These are phyloP conservation scores for Mycena citricolor DNA, from an alignment of 1,284 basidiomycete species.

Conservation along the genomic window DNA sequence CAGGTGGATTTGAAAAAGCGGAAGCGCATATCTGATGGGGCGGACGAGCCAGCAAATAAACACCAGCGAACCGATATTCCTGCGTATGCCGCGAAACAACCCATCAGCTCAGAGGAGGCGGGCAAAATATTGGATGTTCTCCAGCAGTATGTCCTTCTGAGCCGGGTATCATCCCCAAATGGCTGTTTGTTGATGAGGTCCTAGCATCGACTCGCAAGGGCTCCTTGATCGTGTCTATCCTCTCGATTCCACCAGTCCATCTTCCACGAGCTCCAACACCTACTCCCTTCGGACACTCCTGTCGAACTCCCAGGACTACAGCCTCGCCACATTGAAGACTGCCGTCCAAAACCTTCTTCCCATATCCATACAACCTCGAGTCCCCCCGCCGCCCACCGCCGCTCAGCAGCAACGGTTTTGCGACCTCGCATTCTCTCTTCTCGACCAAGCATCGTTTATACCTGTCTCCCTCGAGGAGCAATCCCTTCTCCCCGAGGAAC, in stretches of 20 bases:
- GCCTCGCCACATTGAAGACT: conserved; percentile 54
- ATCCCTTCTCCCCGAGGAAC: conserved; percentile 39
- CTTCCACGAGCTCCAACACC: conserved; percentile 36
- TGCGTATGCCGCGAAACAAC: conserved; percentile 46
- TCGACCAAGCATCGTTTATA: conserved; percentile 64
- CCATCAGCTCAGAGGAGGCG: conserved; percentile 51
- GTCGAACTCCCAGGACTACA: conserved; percentile 49
- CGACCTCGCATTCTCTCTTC: conserved; percentile 64
- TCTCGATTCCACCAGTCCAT: conserved; percentile 39
- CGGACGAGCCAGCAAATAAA: conserved; percentile 48
- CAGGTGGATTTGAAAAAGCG: conserved; percentile 63
- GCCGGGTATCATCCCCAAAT: too few relatives aligned
- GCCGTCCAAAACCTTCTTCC: conserved; percentile 68
- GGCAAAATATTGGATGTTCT: conserved; percentile 72
- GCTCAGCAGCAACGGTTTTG: conserved; percentile 72
- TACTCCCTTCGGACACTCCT: conserved; percentile 67
- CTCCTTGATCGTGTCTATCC: conserved; percentile 80
- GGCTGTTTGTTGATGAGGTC: conserved; percentile 12
- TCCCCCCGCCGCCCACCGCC: conserved; percentile 57
- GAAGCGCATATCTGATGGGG: conserved; percentile 50
- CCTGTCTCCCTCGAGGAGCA: conserved; percentile 44
- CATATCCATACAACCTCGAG: conserved; percentile 62
- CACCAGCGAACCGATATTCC: conserved; percentile 41
- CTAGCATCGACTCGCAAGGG: conserved; percentile 68
- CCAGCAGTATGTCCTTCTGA: conserved; percentile 53